Conservation (phyloP, 345 rosid genomes). For the Hibiscus tridactylites region DNA sequence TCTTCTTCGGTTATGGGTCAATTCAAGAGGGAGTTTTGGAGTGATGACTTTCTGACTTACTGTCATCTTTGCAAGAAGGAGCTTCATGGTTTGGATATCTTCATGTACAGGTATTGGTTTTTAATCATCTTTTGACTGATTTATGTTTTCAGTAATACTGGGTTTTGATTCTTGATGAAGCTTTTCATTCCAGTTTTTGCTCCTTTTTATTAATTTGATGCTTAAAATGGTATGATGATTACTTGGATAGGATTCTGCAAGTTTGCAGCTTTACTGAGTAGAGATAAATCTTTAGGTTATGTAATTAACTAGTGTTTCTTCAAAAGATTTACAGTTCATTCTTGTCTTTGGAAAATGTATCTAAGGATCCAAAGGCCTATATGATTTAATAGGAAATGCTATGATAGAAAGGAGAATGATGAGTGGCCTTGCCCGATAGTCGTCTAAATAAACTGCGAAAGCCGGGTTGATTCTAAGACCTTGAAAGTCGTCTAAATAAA, state of each 20-base stretch:
- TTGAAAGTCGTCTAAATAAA: neutral
- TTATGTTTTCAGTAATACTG: neutral
- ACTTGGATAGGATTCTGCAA: neutral
- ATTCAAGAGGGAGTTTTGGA: conserved; percentile 7
- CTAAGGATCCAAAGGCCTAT: neutral
- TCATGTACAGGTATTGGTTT: conserved; percentile 27
- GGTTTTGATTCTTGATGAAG: neutral
- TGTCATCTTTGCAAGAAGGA: conserved; percentile 25
- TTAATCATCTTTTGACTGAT: neutral
- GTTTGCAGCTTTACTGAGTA: neutral
- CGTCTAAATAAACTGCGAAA: neutral
- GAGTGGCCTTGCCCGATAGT: neutral
- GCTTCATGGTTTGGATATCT: conserved; percentile 30
- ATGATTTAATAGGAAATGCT: neutral
- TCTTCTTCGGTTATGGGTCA: neutral
- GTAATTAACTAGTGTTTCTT: neutral
- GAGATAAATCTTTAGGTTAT: neutral
- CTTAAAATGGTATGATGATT: neutral
- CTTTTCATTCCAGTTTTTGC: neutral
- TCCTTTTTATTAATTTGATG: neutral
- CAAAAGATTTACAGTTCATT: neutral
- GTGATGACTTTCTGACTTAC: conserved; percentile 22
- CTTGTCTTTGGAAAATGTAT: neutral
- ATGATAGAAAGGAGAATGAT: neutral
- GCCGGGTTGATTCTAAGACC: neutral